These are phyloP conservation scores for Teunomyces funiuensis DNA, from an alignment of 805 yeast species.

Conservation along the genomic window DNA sequence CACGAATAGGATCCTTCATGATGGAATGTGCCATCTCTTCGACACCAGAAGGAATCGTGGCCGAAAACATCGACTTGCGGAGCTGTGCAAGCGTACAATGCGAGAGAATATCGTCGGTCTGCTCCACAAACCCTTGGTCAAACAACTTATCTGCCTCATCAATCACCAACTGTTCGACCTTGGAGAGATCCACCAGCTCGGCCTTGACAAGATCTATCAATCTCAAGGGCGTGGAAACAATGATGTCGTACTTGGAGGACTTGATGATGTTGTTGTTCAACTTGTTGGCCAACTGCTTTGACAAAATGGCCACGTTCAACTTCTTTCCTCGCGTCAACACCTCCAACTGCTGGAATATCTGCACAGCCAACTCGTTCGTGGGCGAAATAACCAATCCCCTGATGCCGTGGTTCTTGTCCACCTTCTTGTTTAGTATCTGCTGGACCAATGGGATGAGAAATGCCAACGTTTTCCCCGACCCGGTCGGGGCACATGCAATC, in stretches of 20 bases:
- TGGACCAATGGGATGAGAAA: constrained; percentile 82
- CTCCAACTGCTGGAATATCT: constrained; percentile 69
- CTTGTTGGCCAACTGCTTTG: constrained; percentile 70
- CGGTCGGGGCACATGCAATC: constrained; percentile 96
- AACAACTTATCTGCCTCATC: constrained; percentile 97
- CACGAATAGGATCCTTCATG: constrained; percentile 82
- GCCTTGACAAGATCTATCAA: constrained; percentile 73
- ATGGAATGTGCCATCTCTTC: constrained; percentile 84
- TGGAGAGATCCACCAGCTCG: constrained; percentile 57
- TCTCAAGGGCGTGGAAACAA: constrained; percentile 87
- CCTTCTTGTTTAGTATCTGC: constrained; percentile 26
- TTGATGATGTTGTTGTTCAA: constrained; percentile 59
- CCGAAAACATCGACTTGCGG: constrained; percentile 83
- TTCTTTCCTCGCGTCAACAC: constrained; percentile 57
- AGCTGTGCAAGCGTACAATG: constrained; percentile 52
- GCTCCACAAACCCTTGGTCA: constrained; percentile 83
- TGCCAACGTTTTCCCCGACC: constrained; percentile 95
- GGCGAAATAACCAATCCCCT: constrained; percentile 86
- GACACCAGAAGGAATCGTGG: constrained; percentile 91
- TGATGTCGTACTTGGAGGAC: constrained; percentile 67
- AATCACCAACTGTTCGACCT: constrained; percentile 73
- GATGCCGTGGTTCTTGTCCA: constrained; percentile 48
- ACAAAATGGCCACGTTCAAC: constrained; percentile 61
- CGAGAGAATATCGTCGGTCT: constrained; percentile 81
- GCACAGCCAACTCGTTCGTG: constrained; percentile 89